Evolutionary conservation across 306 rosid genomes (phyloP).

Genomic region (Vigna mungo): DNA sequence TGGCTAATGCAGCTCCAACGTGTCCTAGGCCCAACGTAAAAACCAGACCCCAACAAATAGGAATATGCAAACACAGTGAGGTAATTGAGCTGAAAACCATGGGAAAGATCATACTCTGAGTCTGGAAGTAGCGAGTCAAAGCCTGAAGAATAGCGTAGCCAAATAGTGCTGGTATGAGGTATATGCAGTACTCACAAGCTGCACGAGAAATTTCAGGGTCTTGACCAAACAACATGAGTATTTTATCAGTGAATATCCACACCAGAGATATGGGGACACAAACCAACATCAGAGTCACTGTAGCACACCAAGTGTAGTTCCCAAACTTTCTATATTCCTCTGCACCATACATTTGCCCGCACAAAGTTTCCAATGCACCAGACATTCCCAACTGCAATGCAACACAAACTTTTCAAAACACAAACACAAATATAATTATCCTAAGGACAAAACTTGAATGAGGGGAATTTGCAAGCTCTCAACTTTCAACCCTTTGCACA

Average conservation of each 20-base stretch:
- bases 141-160: constrained; percentile 59
- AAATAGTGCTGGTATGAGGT: constrained; percentile 56
- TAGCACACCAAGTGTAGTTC: constrained; percentile 56
- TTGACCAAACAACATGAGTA: constrained; percentile 55
- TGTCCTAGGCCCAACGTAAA: constrained; percentile 55
- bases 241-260: constrained; percentile 65
- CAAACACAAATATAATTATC: not conserved
- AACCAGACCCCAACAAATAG: constrained; percentile 64
- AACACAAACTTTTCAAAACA: not conserved
- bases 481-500: constrained; percentile 1
- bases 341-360: constrained; percentile 71
- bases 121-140: constrained; percentile 51
- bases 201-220: constrained; percentile 54
- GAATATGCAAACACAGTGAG: constrained; percentile 57
- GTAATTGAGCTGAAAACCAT: constrained; percentile 53
- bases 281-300: constrained; percentile 53
- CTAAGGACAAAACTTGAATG: not conserved
- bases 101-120: constrained; percentile 61
- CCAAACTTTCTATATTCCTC: constrained; percentile 60
- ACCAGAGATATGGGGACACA: constrained; percentile 62
- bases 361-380: constrained; percentile 71
- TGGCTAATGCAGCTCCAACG: constrained; percentile 70
- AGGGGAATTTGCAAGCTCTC: not conserved
- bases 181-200: constrained; percentile 53
- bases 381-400: constrained; percentile 70